Evolutionary conservation across 1,284 basidiomycete genomes (phyloP).

Genomic region (Ustilago curta): DNA sequence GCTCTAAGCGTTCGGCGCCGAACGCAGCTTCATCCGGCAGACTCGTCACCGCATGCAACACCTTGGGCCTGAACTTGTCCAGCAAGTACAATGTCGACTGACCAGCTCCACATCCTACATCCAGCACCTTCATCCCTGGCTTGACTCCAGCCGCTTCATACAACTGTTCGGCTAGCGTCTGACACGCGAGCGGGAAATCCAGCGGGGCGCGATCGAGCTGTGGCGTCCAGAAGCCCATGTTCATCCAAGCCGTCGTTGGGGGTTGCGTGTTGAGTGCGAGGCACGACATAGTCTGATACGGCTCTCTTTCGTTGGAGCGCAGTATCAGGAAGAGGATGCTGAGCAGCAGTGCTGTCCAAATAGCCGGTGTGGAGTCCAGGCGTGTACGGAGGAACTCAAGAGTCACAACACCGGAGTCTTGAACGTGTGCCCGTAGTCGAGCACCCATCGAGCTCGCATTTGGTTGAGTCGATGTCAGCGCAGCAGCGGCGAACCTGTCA

Average conservation of each 20-base stretch:
- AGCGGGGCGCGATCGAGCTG: conserved; percentile 24
- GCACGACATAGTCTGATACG: conserved; percentile 34
- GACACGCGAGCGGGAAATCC: conserved; percentile 46
- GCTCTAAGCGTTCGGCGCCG: conserved; percentile 29
- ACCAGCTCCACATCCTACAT: conserved; percentile 65
- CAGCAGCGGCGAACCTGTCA: conserved; percentile 69
- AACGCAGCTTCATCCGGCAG: conserved; percentile 46
- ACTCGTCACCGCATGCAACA: conserved; percentile 64
- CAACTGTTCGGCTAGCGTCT: conserved; percentile 52
- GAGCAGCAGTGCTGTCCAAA: conserved; percentile 16
- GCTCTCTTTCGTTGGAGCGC: conserved; percentile 13
- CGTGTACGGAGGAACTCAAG: background rate
- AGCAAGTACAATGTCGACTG: conserved; percentile 62
- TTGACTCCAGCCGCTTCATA: conserved; percentile 43
- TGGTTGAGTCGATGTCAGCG: conserved; percentile 5
- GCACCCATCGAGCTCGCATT: background rate
- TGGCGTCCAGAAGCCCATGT: conserved; percentile 59
- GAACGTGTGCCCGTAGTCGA: background rate
- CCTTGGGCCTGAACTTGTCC: conserved; percentile 24
- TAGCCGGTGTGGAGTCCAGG: conserved; percentile 1
- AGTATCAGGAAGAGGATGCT: conserved; percentile 11
- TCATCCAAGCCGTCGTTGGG: conserved; percentile 60
- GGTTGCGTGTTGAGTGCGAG: conserved; percentile 39
- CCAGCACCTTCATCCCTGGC: conserved; percentile 48
- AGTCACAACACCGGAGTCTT: background rate